Percentiles rank a stretch among this genome's conserved stretches.
Evolutionary conservation across 257 asterid genomes (phyloP).

Genomic region (Salvia hispanica): DNA sequence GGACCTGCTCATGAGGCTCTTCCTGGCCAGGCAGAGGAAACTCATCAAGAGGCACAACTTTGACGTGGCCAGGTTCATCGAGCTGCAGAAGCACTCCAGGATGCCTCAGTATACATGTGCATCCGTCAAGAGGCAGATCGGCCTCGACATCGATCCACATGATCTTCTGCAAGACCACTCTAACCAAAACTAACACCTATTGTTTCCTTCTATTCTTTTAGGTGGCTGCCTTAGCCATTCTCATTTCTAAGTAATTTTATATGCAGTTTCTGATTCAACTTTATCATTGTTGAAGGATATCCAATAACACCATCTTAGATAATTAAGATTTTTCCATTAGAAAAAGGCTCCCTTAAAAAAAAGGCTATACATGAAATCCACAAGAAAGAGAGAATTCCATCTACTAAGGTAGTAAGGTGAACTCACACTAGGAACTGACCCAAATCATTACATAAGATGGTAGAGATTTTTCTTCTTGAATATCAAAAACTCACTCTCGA

Average conservation of each 20-base stretch:
- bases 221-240: neutral
- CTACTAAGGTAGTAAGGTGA: neutral
- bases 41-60: conserved; percentile 50
- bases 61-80: conserved; percentile 46
- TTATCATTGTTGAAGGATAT: conserved; percentile 5
- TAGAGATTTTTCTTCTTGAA: conserved; percentile 61
- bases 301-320: conserved; percentile 7
- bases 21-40: conserved; percentile 55
- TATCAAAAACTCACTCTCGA: conserved; percentile 76
- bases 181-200: conserved; percentile 6
- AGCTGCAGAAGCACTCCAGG: conserved; percentile 46
- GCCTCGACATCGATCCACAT: conserved; percentile 41
- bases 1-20: conserved; percentile 59
- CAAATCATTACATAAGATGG: conserved; percentile 52
- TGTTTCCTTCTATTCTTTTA: neutral
- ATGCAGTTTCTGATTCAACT: conserved; percentile 1
- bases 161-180: conserved; percentile 40
- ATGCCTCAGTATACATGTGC: conserved; percentile 29
- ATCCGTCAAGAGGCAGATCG: conserved; percentile 36
- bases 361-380: neutral
- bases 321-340: neutral
- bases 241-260: too few species aligned
- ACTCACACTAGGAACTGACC: conserved; percentile 30
- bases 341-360: neutral
- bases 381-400: neutral